Percentiles rank a stretch among this genome's conserved stretches.
These are phyloP conservation scores for Monoraphidium neglectum DNA, from an alignment of 139 green algal genomes.

Conservation along the genomic window DNA sequence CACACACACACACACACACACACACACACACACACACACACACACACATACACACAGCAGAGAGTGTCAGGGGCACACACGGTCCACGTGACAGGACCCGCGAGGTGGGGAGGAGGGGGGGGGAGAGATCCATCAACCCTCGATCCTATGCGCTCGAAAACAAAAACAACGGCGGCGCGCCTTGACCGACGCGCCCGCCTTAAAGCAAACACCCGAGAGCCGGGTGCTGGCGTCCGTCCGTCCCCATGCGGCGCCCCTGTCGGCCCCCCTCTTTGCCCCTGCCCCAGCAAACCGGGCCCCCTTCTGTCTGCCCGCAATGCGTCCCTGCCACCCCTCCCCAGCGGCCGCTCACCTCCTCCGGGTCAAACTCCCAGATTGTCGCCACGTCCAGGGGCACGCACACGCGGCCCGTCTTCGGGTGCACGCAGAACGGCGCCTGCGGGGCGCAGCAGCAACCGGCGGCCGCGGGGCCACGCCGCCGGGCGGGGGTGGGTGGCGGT, in stretches of 20 bases:
- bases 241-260: background rate
- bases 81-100: no score
- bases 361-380: slow-evolving; percentile 82
- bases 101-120: no score
- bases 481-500: no score
- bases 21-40: no score
- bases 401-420: slow-evolving; percentile 98
- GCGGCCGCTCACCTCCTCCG: slow-evolving; percentile 45
- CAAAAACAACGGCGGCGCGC: background rate
- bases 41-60: no score
- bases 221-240: background rate
- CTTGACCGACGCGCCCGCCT: background rate
- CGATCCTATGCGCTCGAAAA: no score
- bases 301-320: background rate
- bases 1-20: no score
- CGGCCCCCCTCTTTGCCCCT: background rate
- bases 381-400: slow-evolving; percentile 94
- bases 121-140: no score
- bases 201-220: background rate
- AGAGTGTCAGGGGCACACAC: no score
- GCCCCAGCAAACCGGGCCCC: background rate
- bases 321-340: slow-evolving; percentile 18
- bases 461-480: background rate
- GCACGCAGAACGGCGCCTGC: slow-evolving; percentile 96
- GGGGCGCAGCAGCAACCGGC: slow-evolving; percentile 1